phyloP scores from a whole-genome alignment of 208 protist genomes.

The Acanthamoeba quina region DNA sequence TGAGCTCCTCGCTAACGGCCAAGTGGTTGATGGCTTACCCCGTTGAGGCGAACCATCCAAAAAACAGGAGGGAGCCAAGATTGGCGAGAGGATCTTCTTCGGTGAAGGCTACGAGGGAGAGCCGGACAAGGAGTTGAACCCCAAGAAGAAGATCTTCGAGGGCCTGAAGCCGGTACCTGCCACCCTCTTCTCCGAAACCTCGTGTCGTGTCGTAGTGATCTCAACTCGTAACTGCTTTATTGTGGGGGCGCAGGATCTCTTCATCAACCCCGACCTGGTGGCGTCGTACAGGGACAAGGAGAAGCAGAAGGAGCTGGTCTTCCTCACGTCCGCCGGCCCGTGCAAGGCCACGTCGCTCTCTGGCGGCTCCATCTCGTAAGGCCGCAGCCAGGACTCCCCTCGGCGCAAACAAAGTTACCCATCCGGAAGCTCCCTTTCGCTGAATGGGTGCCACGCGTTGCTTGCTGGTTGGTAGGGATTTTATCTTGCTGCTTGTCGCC shows the following conservation, averaged over 20 bases:
- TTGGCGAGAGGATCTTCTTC: slow-evolving; percentile 71
- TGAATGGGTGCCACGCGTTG: too few species aligned
- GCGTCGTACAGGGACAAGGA: slow-evolving; percentile 64
- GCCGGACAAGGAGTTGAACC: slow-evolving; percentile 69
- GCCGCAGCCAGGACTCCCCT: too few species aligned
- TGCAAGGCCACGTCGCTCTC: slow-evolving; percentile 39
- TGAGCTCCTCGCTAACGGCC: not conserved
- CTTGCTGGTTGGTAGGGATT: too few species aligned
- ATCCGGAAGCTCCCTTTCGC: too few species aligned
- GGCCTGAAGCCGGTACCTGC: slow-evolving; percentile 67
- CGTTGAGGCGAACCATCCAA: not conserved
- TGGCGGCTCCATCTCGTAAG: slow-evolving; percentile 49
- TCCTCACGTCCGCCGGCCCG: slow-evolving; percentile 38
- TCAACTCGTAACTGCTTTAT: not conserved
- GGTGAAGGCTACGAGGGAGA: slow-evolving; percentile 49
- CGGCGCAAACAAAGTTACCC: too few species aligned
- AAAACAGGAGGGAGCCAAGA: slow-evolving; percentile 58
- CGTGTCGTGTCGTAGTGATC: not conserved
- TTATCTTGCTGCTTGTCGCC: not conserved
- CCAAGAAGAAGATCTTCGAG: slow-evolving; percentile 76
- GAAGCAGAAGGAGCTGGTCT: slow-evolving; percentile 8
- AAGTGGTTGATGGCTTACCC: not conserved
- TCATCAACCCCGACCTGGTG: slow-evolving; percentile 46
- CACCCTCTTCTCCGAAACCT: not conserved
- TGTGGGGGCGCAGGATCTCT: not conserved